Base-by-base conservation (phyloP, 2,329 filamentous ascomycete genomes). In the Penicillium sp. region DNA sequence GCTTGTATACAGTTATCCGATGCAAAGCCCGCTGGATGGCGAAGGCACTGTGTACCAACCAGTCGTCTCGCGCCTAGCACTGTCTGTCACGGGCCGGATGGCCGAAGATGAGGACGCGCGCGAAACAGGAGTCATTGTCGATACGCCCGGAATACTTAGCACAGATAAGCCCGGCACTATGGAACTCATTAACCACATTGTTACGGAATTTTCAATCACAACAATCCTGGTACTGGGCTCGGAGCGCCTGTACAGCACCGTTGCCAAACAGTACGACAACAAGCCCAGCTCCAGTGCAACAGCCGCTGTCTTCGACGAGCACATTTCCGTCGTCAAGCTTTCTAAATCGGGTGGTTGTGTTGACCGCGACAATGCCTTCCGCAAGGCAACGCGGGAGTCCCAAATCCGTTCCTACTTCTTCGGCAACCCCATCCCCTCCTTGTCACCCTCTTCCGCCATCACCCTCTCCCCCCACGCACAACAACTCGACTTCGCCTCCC, bases 331-430 rank as follows among this genome's bases (percentile, higher is more conserved):
- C 2, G 75, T 97, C 43, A 82, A 83, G 50, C 76, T 98, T 12
- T 82, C 89, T 54, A 89, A 88, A 64, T 94, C 89, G 0, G 87
- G 88, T 32, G 93, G 93, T 22, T 89, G 87, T 33, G 87, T 87
- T 1, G 81, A 87, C 61, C 79, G 88, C 42, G 85, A 89, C 55
- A 80, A 84, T 33, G 65, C 72, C 0, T 94, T 88, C 66, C 81
- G 90, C 76, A 85, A 87, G 61, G 77, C 82, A 15, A 72, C 81
- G 5, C 80, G 86, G 39, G 87, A 94, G 61, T 80, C 85, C 0
- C 80, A 86, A 44, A 89, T 96, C 45, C 85, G 86, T 57, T 85
- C 90, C 60, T 98, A 98, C 69, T 98, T 98, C 73, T 98, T 96
- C 65, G 93, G 93, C 9, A 85, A 87, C 55, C 60, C 68, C 1